Evolutionary conservation across 1,284 basidiomycete genomes (phyloP), one percentile per base, ranked within the genome.

Genomic region (Takashimella koratensis): DNA sequence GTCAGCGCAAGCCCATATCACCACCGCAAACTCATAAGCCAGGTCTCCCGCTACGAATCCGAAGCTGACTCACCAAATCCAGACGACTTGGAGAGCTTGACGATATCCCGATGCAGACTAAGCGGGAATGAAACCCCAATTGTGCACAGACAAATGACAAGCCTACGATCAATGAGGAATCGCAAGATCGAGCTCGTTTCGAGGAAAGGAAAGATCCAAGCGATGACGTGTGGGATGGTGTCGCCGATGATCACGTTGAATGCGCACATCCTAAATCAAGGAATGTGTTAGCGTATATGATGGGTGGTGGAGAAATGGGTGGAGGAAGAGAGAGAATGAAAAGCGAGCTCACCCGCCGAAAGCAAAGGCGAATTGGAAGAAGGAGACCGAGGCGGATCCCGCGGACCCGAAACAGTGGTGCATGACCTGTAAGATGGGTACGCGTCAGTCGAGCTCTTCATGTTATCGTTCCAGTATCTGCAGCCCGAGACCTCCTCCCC

Each of bases 301-400:
- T 19, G 30, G 39, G 2, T 11, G n/a, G 2, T 20, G 3, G 12
- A 22, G 5, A 52, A 16, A 8, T 16, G 16, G 30, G 16, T 36
- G 8, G 30, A 36, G 63, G 73, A 82, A 67, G 41, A 45, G 4
- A 19, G 42, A 12, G 42, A 13, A 26, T 2, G 30, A 8, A 16
- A 36, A 22, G 30, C 2, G 16, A 13, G 54, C 71, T 56, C 43
- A 75, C 73, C 92, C 93, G 66, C 95, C 95, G 63, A 96, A 97
- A 2, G 95, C 95, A 68, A 98, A 98, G 0, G 92, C 82, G 67
- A 98, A 98, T 71, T 98, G 96, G 74, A 98, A 98, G 75, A 98
- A 88, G 0, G 93, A 96, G 12, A 98, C 92, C 0, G 91, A 90
- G 3, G 90, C 89, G 48, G 90, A 83, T 25, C 93, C 93, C 53